A percentile compares a stretch with the other conserved stretches of the same genome.
Evolutionary conservation across 1,284 basidiomycete genomes (phyloP).

Genomic region (Entoloma clypeatum): DNA sequence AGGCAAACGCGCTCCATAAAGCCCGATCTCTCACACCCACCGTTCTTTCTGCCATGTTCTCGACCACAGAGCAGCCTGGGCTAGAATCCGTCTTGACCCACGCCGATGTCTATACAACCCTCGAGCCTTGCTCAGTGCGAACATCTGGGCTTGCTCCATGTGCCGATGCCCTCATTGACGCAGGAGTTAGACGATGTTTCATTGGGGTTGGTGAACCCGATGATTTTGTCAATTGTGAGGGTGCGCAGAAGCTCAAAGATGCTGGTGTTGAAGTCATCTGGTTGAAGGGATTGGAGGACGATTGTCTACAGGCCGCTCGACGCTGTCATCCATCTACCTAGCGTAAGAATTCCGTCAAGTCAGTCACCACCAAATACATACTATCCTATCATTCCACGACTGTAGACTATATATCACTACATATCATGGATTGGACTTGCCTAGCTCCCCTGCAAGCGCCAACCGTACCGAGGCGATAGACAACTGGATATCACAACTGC

Average conservation of each 20-base stretch:
- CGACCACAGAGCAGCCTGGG: slow-evolving; percentile 25
- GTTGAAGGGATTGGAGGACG: slow-evolving; percentile 64
- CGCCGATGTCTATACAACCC: slow-evolving; percentile 87
- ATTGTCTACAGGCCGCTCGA: slow-evolving; percentile 77
- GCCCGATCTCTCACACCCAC: slow-evolving; percentile 43
- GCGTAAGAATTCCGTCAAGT: too few relatives aligned
- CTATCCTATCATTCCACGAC: neutral
- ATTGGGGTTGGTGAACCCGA: slow-evolving; percentile 92
- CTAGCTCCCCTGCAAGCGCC: neutral
- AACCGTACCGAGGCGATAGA: slow-evolving; percentile 33
- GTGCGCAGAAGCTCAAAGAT: slow-evolving; percentile 70
- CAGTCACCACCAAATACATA: too few relatives aligned
- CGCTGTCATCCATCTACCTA: slow-evolving; percentile 52
- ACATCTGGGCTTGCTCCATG: slow-evolving; percentile 88
- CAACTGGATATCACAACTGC: slow-evolving; percentile 47
- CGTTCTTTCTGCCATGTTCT: slow-evolving; percentile 43
- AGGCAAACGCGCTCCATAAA: slow-evolving; percentile 91
- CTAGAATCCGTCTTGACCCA: slow-evolving; percentile 40
- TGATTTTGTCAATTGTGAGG: slow-evolving; percentile 94
- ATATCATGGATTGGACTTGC: neutral
- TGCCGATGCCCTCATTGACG: slow-evolving; percentile 78
- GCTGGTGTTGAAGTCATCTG: slow-evolving; percentile 78
- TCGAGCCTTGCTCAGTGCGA: slow-evolving; percentile 94
- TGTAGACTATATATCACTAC: neutral
- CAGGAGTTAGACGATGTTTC: slow-evolving; percentile 72